A percentile compares a stretch with the other conserved stretches of the same genome.
Evolutionary conservation across 2,329 filamentous ascomycete genomes (phyloP).

Genomic region (Niveomyces coronatus): DNA sequence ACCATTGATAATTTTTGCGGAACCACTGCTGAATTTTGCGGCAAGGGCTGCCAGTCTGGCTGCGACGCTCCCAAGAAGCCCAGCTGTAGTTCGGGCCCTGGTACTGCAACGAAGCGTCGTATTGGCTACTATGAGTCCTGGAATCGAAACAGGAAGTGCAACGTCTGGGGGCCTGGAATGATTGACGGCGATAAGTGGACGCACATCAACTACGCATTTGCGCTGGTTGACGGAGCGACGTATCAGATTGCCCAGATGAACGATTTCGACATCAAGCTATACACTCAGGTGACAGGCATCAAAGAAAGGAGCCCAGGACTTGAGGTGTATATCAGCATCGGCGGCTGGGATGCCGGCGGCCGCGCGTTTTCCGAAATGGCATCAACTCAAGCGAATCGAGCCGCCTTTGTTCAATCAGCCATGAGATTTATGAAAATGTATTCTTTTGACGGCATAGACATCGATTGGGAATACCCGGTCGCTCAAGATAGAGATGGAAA

Average conservation of each 20-base stretch:
- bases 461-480: constrained; percentile 13
- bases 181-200: constrained; percentile 12
- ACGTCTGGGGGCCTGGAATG: too few relatives aligned
- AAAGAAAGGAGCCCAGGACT: not conserved
- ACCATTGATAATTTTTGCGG: too few relatives aligned
- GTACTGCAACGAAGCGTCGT: not conserved
- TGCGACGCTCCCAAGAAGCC: not conserved
- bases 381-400: constrained; percentile 11
- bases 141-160: not conserved
- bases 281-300: not conserved
- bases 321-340: not conserved
- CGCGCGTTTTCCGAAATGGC: not conserved
- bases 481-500: constrained; percentile 15
- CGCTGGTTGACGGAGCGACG: constrained; percentile 13
- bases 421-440: constrained; percentile 11
- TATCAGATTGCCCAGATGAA: constrained; percentile 19
- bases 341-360: not conserved
- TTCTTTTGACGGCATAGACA: constrained; percentile 15
- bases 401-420: constrained; percentile 23
- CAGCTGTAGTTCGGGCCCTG: not conserved
- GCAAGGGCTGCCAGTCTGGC: not conserved
- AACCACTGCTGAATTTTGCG: not conserved
- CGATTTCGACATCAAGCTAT: not conserved
- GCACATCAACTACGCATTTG: constrained; percentile 18
- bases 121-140: not conserved